Evolutionary conservation across 208 protist genomes (phyloP).

Genomic region (Tritrichomonas foetus): DNA sequence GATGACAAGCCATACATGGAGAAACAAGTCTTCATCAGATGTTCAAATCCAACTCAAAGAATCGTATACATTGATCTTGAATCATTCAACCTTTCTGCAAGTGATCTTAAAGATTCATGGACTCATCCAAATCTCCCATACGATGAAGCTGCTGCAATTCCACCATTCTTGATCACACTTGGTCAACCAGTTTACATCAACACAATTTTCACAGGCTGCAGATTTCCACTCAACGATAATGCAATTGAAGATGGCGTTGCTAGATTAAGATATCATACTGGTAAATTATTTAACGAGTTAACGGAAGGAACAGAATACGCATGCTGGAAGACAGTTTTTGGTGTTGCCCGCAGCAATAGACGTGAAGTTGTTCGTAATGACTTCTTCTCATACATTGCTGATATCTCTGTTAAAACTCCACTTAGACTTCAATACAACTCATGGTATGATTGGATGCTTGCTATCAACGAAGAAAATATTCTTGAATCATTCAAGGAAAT

Average conservation of each 20-base stretch:
- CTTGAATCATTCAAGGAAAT: neutral
- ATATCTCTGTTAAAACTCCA: neutral
- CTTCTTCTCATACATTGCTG: neutral
- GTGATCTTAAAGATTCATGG: neutral
- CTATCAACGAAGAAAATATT: neutral
- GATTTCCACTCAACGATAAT: neutral
- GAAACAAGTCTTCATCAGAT: neutral
- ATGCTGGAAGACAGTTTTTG: neutral
- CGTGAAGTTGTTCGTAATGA: neutral
- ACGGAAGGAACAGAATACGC: neutral
- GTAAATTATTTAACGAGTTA: neutral
- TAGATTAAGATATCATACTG: neutral
- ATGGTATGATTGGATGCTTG: conserved; percentile 17
- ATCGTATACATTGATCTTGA: neutral
- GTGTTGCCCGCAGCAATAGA: neutral
- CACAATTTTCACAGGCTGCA: neutral
- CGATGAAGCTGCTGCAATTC: neutral
- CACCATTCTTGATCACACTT: neutral
- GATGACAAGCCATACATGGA: neutral
- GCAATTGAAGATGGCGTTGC: neutral
- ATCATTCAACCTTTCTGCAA: neutral
- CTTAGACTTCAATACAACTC: neutral
- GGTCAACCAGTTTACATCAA: neutral
- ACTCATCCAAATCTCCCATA: neutral
- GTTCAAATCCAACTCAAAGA: neutral